These are phyloP conservation scores for Skeletonema marinoi DNA, from an alignment of 108 stramenopile genomes.

Conservation along the genomic window DNA sequence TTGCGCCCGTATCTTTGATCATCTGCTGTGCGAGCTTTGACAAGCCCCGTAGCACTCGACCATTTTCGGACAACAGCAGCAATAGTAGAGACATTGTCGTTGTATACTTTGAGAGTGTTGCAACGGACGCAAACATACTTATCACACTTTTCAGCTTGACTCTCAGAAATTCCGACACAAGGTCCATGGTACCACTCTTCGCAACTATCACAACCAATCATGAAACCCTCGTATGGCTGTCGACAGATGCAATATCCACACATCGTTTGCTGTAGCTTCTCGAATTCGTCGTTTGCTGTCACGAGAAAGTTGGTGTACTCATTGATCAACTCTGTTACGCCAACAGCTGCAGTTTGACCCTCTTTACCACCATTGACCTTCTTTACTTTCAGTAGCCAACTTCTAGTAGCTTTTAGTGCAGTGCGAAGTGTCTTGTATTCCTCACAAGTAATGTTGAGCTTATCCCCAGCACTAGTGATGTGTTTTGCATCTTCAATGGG, in stretches of 20 bases:
- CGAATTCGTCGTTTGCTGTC: constrained; percentile 70
- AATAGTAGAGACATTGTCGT: constrained; percentile 45
- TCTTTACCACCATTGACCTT: constrained; percentile 47
- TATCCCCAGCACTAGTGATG: constrained; percentile 59
- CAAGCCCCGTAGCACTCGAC: constrained; percentile 63
- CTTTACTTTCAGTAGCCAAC: constrained; percentile 66
- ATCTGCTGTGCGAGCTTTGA: constrained; percentile 65
- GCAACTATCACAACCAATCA: constrained; percentile 94
- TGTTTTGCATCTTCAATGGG: constrained; percentile 59
- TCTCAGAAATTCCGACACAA: constrained; percentile 83
- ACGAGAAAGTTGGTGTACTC: constrained; percentile 71
- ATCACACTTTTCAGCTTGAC: constrained; percentile 74
- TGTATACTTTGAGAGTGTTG: constrained; percentile 56
- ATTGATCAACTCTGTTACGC: constrained; percentile 59
- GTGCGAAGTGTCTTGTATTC: constrained; percentile 58
- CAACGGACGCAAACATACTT: constrained; percentile 85
- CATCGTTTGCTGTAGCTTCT: constrained; percentile 60
- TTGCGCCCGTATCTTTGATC: constrained; percentile 73
- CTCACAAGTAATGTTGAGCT: constrained; percentile 55
- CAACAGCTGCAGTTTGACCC: constrained; percentile 36
- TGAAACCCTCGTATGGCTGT: constrained; percentile 93
- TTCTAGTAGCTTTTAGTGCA: constrained; percentile 53
- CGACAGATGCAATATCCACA: constrained; percentile 90
- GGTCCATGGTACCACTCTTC: constrained; percentile 95
- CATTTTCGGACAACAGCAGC: constrained; percentile 69